Evolutionary conservation across 768 basidiomycete genomes (phyloP).

Genomic region (Podaxis sp.): DNA sequence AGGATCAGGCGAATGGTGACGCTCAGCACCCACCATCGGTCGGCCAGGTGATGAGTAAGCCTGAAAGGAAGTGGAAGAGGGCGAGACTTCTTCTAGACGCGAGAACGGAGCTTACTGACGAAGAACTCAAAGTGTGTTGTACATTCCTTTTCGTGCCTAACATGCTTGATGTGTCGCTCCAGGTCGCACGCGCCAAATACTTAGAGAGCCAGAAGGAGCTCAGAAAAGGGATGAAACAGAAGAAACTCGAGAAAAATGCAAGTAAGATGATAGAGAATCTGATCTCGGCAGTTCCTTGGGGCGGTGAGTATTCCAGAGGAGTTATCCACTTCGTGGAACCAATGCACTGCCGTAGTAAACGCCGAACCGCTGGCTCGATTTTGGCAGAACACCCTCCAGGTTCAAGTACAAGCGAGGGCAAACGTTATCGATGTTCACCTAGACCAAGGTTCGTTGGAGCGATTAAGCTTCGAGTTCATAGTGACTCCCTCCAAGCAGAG

Average conservation of each 20-base stretch:
- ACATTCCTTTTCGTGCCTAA: not conserved
- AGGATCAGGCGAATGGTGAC: slow-evolving; percentile 21
- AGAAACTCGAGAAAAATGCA: slow-evolving; percentile 52
- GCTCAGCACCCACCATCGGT: slow-evolving; percentile 22
- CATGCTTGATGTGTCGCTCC: not conserved
- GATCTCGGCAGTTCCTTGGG: slow-evolving; percentile 61
- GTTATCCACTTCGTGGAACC: not conserved
- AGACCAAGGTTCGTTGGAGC: not conserved
- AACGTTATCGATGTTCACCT: slow-evolving; percentile 30
- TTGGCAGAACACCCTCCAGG: slow-evolving; percentile 69
- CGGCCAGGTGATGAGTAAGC: slow-evolving; percentile 22
- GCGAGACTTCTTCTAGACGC: slow-evolving; percentile 63
- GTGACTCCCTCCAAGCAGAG: not conserved
- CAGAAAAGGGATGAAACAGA: slow-evolving; percentile 45
- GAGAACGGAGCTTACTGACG: slow-evolving; percentile 77
- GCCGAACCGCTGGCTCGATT: slow-evolving; percentile 56
- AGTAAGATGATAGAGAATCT: slow-evolving; percentile 53
- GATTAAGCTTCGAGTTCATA: not conserved
- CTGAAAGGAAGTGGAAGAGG: slow-evolving; percentile 34
- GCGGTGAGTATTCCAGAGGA: slow-evolving; percentile 40
- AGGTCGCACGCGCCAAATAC: slow-evolving; percentile 67
- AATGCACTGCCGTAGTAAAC: not conserved
- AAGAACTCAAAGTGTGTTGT: slow-evolving; percentile 62
- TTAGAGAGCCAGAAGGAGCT: slow-evolving; percentile 54
- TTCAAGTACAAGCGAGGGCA: slow-evolving; percentile 62